phyloP scores from a whole-genome alignment of 1,284 basidiomycete genomes.

The Cryptococcus sp. region DNA sequence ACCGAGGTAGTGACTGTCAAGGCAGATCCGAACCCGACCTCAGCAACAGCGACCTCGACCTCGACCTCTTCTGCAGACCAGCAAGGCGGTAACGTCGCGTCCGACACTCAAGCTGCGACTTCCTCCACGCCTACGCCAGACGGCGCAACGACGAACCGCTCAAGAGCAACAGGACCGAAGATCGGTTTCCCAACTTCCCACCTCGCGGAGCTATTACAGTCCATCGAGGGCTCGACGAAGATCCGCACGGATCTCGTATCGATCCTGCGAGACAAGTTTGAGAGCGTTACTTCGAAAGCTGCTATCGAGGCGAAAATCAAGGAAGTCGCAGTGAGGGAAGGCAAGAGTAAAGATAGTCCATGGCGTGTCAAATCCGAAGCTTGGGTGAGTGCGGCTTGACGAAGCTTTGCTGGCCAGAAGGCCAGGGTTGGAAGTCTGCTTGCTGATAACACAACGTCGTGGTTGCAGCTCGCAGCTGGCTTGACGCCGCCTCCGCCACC shows the following conservation, averaged over 20 bases:
- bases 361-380: constrained; percentile 48
- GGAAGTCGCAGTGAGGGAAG: constrained; percentile 45
- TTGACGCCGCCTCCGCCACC: constrained; percentile 4
- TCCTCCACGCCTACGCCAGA: not conserved
- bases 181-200: constrained; percentile 42
- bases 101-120: not conserved
- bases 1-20: constrained; percentile 17
- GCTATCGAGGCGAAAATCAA: constrained; percentile 50
- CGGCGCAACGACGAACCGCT: not conserved
- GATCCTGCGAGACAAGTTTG: constrained; percentile 41
- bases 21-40: not conserved
- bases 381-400: constrained; percentile 26
- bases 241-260: constrained; percentile 41
- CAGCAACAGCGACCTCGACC: constrained; percentile 2
- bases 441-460: not conserved
- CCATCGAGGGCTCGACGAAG: constrained; percentile 45
- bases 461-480: constrained; percentile 10
- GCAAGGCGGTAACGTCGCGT: constrained; percentile 1
- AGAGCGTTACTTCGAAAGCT: constrained; percentile 45
- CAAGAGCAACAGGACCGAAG: constrained; percentile 29
- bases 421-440: not conserved
- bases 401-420: not conserved
- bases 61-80: constrained; percentile 4
- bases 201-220: constrained; percentile 39
- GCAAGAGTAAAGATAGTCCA: constrained; percentile 40